These are phyloP conservation scores for Erythrobasidium hasegawianum DNA, from an alignment of 1,284 basidiomycete species.

Conservation along the genomic window DNA sequence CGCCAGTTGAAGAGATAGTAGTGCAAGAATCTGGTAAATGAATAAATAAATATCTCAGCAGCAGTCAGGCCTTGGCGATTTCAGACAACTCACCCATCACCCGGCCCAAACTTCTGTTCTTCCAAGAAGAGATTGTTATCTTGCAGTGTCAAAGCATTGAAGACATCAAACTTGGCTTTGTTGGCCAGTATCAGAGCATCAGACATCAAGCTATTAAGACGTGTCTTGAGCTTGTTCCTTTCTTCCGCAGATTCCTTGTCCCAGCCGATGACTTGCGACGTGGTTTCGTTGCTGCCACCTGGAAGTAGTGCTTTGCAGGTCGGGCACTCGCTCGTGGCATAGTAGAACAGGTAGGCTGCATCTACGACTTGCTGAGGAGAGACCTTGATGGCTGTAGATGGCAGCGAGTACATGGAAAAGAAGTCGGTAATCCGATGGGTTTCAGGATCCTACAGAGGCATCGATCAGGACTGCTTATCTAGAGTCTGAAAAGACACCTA, in stretches of 20 bases:
- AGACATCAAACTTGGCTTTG: conserved; percentile 79
- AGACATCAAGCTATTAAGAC: conserved; percentile 65
- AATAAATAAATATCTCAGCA: too few relatives aligned
- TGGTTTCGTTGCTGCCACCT: conserved; percentile 5
- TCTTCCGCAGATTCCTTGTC: conserved; percentile 57
- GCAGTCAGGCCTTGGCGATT: too few relatives aligned
- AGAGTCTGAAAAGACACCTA: too few relatives aligned
- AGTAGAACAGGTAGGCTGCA: conserved; percentile 91
- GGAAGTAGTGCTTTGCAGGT: conserved; percentile 33
- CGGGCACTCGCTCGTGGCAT: conserved; percentile 56
- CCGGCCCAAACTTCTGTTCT: conserved; percentile 56
- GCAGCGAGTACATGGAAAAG: conserved; percentile 94
- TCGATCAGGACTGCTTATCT: too few relatives aligned
- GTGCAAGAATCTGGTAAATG: background rate
- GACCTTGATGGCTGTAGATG: conserved; percentile 76
- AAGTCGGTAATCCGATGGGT: conserved; percentile 87
- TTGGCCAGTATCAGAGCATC: conserved; percentile 44
- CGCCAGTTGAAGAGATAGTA: conserved; percentile 21
- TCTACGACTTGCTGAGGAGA: conserved; percentile 59
- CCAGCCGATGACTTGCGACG: conserved; percentile 40
- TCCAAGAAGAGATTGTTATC: conserved; percentile 81
- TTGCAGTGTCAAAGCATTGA: conserved; percentile 92
- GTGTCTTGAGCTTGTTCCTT: conserved; percentile 61
- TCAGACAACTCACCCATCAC: conserved; percentile 43
- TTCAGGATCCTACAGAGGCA: conserved; percentile 70